Base-by-base conservation (phyloP, 495 filamentous ascomycete genomes). In the Jackrogersella multiformis region DNA sequence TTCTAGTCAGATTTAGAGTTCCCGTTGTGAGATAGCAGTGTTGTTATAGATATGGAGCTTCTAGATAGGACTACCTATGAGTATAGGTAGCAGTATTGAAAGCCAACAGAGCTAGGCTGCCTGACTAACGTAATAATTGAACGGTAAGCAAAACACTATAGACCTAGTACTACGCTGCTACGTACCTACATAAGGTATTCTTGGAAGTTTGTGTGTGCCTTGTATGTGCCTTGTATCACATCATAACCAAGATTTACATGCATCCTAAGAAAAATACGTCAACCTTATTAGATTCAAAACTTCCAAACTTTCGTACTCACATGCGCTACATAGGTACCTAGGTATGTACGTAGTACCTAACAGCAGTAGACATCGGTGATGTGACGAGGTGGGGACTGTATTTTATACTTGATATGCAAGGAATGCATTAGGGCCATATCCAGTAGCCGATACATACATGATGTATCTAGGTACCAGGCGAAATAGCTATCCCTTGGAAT, bases 151-250 rank as follows among this genome's bases (percentile, higher is more conserved):
- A 24, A 4, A 24, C 23, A 35, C 32, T 35, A 35, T n/a, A n/a
- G n/a, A n/a, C n/a, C n/a, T n/a, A n/a, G n/a, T n/a, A n/a, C n/a
- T n/a, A n/a, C n/a, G n/a, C n/a, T n/a, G n/a, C n/a, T n/a, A n/a
- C n/a, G n/a, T n/a, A n/a, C n/a, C n/a, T n/a, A n/a, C n/a, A n/a
- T n/a, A n/a, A n/a, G 32, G 42, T 34, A 44, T 41, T 32, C 30
- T n/a, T 61, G 39, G n/a, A 35, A 30, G 34, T 52, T 52, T 41
- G 57, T 34, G 38, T 61, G n/a, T n/a, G n/a, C n/a, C n/a, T n/a
- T n/a, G n/a, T n/a, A n/a, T n/a, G n/a, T n/a, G n/a, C n/a, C n/a
- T 42, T 34, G 58, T 41, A 61, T 44, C 12, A 32, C 35, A 44
- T 61, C 5, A 15, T 34, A 15, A 35, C 58, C 20, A 49, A 18